These are phyloP conservation scores for Ganoderma resinaceum DNA, from an alignment of 1,284 basidiomycete species.

Conservation along the genomic window DNA sequence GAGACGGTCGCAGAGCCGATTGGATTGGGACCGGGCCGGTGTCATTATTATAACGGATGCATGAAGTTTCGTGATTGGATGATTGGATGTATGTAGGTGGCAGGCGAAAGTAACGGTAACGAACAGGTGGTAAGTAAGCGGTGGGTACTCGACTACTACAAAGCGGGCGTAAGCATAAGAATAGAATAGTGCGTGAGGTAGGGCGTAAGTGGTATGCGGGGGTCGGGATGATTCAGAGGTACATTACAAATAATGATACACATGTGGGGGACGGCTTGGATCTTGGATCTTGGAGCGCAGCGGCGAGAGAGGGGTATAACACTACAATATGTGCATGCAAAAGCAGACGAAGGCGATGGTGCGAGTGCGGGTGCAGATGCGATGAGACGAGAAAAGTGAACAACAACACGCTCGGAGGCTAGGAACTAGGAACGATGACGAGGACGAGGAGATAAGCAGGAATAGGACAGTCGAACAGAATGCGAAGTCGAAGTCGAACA, in stretches of 20 bases:
- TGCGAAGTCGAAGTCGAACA: neutral
- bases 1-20: too few relatives aligned
- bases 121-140: neutral
- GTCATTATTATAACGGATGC: neutral
- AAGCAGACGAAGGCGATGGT: neutral
- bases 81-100: too few relatives aligned
- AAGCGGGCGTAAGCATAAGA: neutral
- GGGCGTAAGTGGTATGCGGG: neutral
- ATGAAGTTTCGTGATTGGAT: neutral
- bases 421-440: neutral
- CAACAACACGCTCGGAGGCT: neutral
- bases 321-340: neutral
- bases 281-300: too few relatives aligned
- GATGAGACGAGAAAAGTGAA: neutral
- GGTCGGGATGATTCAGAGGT: neutral
- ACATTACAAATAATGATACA: conserved; percentile 2
- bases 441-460: neutral
- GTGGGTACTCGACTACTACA: neutral
- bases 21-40: too few relatives aligned
- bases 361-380: neutral
- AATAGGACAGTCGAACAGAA: neutral
- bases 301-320: neutral
- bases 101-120: too few relatives aligned
- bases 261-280: neutral
- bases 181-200: neutral